Conservation (phyloP, 495 filamentous ascomycete genomes). For the Hamigera avellanea region DNA sequence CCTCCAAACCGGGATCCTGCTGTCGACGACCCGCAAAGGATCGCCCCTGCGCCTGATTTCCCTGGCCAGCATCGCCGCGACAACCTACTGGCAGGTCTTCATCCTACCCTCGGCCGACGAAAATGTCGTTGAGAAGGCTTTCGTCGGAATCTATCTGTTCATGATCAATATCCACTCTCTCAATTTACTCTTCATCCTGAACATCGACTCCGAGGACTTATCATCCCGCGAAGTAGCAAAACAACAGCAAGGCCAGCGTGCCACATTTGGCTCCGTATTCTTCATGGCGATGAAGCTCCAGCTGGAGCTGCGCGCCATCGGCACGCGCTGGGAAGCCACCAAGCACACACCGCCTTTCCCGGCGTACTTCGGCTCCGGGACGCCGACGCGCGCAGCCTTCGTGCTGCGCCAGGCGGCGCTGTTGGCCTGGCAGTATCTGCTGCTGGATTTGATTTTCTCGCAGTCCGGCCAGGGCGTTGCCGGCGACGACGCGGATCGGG, state of each 20-base stretch:
- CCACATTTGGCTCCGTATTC: no score
- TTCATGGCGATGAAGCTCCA: background rate
- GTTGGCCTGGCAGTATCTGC: slow-evolving; percentile 10
- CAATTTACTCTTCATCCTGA: background rate
- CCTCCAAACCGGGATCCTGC: background rate
- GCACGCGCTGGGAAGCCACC: slow-evolving; percentile 10
- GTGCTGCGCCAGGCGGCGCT: slow-evolving; percentile 9
- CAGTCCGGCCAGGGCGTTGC: slow-evolving; percentile 2
- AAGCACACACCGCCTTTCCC: slow-evolving; percentile 8
- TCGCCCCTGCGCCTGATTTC: background rate
- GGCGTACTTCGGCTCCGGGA: slow-evolving; percentile 3
- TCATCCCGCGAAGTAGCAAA: background rate
- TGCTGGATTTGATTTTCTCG: slow-evolving; percentile 4
- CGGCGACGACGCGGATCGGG: background rate
- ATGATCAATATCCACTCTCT: background rate
- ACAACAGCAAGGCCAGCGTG: no score
- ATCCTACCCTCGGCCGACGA: background rate
- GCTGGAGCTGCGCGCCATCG: background rate
- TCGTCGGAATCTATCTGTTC: background rate
- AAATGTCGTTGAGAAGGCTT: background rate
- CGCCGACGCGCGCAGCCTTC: slow-evolving; percentile 3
- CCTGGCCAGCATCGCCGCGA: background rate
- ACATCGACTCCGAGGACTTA: background rate
- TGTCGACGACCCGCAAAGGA: background rate
- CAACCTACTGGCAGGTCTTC: background rate